Evolutionary conservation across 2,329 filamentous ascomycete genomes (phyloP), one percentile per base, ranked within the genome.

Genomic region (Xylariaceae sp.): DNA sequence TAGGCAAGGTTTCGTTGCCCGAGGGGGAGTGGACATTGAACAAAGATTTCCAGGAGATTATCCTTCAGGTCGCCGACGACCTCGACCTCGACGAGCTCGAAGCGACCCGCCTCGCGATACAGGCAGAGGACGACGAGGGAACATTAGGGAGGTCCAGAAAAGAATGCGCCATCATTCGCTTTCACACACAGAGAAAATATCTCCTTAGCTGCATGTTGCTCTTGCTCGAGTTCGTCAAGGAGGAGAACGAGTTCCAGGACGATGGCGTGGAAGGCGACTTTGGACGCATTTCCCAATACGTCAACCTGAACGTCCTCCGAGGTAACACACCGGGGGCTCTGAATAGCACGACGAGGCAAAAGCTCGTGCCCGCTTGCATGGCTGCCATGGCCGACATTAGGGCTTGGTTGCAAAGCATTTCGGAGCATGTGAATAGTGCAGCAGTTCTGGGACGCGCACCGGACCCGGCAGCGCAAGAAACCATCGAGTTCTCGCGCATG

Each of bases 31-130:
- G 90, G 68, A 74, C 78, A 18, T 75, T 99, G 72, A 96, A 95
- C 69, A 80, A 88, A 48, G 85, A 90, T 54, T 97, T 99, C 69
- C 84, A 92, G 64, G 86, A 96, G 68, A 83, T 86, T 58, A 82
- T 85, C 19, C 76, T 95, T 31, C 82, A 89, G 60, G 76, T 99
- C 35, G 88, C 92, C 48, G 91, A 97, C 68, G 89, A 90, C 59
- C 76, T 96, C 54, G 85, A 96, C 62, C 76, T 99, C 45, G 91
- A 99, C 70, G 95, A 99, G 69, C 67, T 95, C 49, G 82, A 94
- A 60, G 87, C 92, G 15, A 88, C 90, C 10, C 78, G 80, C 58
- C 80, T 94, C 44, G 82, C 95, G 49, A 73, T 95, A 45, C 83
- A 86, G 48, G 84, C 88, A 15, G 81, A 89, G 64, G 78, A 83